Base-by-base conservation (phyloP, 2,329 filamentous ascomycete species). In the Fusarium continuum region DNA sequence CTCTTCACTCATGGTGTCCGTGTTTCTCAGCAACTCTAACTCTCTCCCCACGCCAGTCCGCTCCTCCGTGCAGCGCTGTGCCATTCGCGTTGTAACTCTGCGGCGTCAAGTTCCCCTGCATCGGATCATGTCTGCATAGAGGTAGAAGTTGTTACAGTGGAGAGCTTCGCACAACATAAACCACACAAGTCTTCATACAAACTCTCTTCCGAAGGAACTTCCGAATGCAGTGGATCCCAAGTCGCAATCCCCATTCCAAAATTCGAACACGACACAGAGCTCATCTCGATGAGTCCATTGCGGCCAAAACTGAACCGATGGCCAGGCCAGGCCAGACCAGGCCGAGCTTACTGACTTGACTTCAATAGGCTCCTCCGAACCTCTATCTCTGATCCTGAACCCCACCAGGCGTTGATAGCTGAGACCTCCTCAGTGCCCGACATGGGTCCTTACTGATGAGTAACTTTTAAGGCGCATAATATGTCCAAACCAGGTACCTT, bases 351-450 rank as follows among this genome's bases (percentile, higher is more conserved):
- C 54, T 50, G 47, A 23, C 36, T 58, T 29, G 32, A 48, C 44
- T 61, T 46, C 20, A 32, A 10, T 32, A 52, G 48, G 28, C 25
- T 44, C 36, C 44, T 28, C 28, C 34, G n/a, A 45, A 57, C 16
- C 13, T 34, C 25, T 19, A 56, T 50, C 29, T 35, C 23, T 16
- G 13, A 49, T 56, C 20, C 44, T 45, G 40, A 41, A 55, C 66
- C 59, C 53, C 58, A 63, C 65, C 43, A 40, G 35, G 44, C 44
- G 20, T 53, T 64, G 52, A 60, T 58, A 67, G 55, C 60, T 63
- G 63, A 62, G 65, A 65, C 60, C 45, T 31, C 59, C 48, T 65
- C 52, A 65, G 64, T 54, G 48, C 62, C 43, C 50, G 55, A 60
- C 53, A 67, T 65, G 56, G 56, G 58, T 54, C 44, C 62, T 9